Base-by-base conservation (phyloP, 805 yeast species). In the Nakazawaea molendinolei region DNA sequence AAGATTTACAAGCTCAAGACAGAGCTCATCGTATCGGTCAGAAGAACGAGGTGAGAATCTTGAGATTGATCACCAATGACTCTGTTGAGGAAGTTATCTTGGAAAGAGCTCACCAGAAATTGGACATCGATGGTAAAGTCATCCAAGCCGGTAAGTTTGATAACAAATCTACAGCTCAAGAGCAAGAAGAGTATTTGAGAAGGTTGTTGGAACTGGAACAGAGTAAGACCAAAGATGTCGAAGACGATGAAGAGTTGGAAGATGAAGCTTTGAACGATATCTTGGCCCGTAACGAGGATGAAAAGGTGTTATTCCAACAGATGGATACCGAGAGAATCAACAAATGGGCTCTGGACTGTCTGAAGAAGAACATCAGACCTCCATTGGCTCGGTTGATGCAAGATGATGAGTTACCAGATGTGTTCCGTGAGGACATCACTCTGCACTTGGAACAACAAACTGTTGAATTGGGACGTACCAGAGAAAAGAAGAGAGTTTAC, bases 71-170 rank as follows among this genome's bases (percentile, higher is more conserved):
- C 44, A 80, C 90, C 3, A 75, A 79, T 36, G 90, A 83, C 51
- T 80, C 94, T 2, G 86, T 84, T 23, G 94, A 84, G 60, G 94
- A 84, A 52, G 81, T 79, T 19, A 83, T 84, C 43, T 65, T 84
- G 48, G 90, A 83, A 50, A 71, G 87, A 55, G 94, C 94, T 0
- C 83, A 76, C 56, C 86, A 81, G 49, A 84, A 84, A 54, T 65
- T 84, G 50, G 92, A 84, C 51, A 84, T 84, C 45, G 95, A 84
- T 55, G 94, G 92, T 39, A 84, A 84, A 55, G 95, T 84, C 48
- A 84, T 84, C 57, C 94, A 84, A 54, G 95, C 95, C 7, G 95
- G 95, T 74, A 83, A 83, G 53, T 84, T 84, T 52, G 90, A 84
- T 60, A 82, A 84, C 51, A 84, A 84, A 55, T 81, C 90, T 3